Conservation (phyloP, 148 eudicot genomes). For the Rheum nobile region DNA sequence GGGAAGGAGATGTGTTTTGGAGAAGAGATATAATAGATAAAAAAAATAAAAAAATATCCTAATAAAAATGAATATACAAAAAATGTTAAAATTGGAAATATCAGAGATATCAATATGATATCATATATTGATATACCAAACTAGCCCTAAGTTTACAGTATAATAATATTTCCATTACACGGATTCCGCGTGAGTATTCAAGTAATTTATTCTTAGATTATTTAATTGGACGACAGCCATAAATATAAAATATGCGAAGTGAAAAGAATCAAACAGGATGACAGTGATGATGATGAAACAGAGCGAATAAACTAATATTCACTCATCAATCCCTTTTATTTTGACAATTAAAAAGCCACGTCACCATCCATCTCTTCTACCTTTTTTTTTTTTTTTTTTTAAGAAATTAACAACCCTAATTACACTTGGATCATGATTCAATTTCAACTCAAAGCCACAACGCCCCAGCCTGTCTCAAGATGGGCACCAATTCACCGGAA, state of each 20-base stretch:
- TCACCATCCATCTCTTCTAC: not conserved
- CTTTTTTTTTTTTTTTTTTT: not conserved
- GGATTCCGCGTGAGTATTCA: not conserved
- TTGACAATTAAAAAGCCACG: not conserved
- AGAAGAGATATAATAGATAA: too few relatives aligned
- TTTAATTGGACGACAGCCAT: not conserved
- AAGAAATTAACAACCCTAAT: not conserved
- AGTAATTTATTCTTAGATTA: not conserved
- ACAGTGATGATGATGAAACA: not conserved
- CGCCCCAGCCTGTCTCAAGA: slow-evolving; percentile 62
- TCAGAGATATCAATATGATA: too few relatives aligned
- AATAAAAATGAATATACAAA: too few relatives aligned
- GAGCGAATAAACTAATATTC: not conserved
- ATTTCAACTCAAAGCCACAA: slow-evolving; percentile 65
- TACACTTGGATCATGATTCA: not conserved
- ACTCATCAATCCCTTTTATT: not conserved
- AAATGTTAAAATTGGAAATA: too few relatives aligned
- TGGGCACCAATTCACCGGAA: slow-evolving; percentile 71
- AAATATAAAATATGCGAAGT: not conserved
- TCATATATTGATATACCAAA: too few relatives aligned
- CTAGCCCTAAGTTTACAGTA: too few relatives aligned
- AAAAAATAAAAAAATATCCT: too few relatives aligned
- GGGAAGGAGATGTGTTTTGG: too few relatives aligned
- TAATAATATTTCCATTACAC: not conserved
- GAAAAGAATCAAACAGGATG: not conserved